Evolutionary conservation across 2,329 filamentous ascomycete genomes (phyloP), one percentile per base, ranked within the genome.

Genomic region (Ceratocystis diversiconidia): DNA sequence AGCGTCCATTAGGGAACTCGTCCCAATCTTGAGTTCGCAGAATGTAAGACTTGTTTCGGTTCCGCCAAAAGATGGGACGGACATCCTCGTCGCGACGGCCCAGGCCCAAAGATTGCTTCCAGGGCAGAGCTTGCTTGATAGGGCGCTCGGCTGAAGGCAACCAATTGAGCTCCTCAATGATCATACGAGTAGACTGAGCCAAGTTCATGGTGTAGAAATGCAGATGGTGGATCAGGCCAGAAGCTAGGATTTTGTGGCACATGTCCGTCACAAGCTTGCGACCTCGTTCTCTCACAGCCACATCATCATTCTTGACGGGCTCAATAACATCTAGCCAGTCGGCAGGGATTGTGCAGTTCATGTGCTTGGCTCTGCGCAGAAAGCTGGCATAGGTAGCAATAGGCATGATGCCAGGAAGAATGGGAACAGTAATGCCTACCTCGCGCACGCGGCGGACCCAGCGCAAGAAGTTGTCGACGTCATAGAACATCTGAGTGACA

Each of bases 121-220:
- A 99, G 5, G 94, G 94, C 17, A 99, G 81, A n/a, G 91, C 84
- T 72, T 94, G 92, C 74, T 92, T 90, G 63, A 91, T 79, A 2
- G 92, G 90, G 36, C 87, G 86, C 69, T 88, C 85, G 6, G 84
- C 79, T 22, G 88, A 88, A 1, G 94, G 92, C 62, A 90, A 82
- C 76, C 96, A 84, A 64, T 86, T 81, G 28, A 99, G 81, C 74
- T 96, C 92, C 71, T 97, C 92, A 15, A 99, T 82, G 28, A 99
- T 85, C 87, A 96, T 92, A 71, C 88, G 87, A 1, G 92, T 96
- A 62, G 94, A 89, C 75, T 95, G 90, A 10, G 91, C 92, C 22
- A 99, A 81, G 76, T 99, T 99, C 94, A 99, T 99, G 68, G 94
- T 99, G 79, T 99, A 99, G 76, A 99, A 99, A 76, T 99, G 94